Base-by-base conservation (phyloP, 2,329 filamentous ascomycete genomes). In the Arachnomyces sp. region DNA sequence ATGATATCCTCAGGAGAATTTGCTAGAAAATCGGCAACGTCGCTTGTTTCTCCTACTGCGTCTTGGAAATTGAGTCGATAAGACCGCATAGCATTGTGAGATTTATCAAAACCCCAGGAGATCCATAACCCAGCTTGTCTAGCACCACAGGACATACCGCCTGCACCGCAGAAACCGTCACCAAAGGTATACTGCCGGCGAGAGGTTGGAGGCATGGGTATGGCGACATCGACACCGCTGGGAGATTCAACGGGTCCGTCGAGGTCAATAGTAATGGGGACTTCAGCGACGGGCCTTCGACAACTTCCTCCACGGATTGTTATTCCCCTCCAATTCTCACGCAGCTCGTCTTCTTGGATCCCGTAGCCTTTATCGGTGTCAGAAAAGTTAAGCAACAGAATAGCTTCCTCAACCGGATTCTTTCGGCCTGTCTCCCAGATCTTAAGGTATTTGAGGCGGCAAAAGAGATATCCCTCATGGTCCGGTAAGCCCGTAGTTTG, bases 91-190 rank as follows among this genome's bases (percentile, higher is more conserved):
- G 82, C 82, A 11, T 69, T 57, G 0, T 50, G 14, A 40, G 76
- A 73, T 13, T 75, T 68, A 50, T 94, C 87, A 9, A 89, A 74
- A 0, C 75, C 80, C 57, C 77, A 79, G 15, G 65, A 62, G 0
- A 86, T 53, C 3, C 68, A 60, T 11, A 88, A 62, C 0, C 84
- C 83, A 0, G 75, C 75, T 36, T 64, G 54, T 9, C 54, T 42
- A 0, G 83, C 83, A 0, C 83, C 86, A 2, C 73, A 65, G 0
- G 83, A 84, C 1, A 77, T 75, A 3, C 86, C 86, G 0, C 86
- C 85, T 2, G 75, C 82, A 1, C 86, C 84, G 25, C 77, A 83
- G 47, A 86, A 92, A 0, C 75, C 71, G 52, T 92, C 86, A 1
- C 77, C 82, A 16, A 82, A 76, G 0, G 78, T 84, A 44, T 86